Evolutionary conservation across 768 basidiomycete species (phyloP), one percentile per base, ranked within the genome.

Genomic region (Mycena kentingensis): DNA sequence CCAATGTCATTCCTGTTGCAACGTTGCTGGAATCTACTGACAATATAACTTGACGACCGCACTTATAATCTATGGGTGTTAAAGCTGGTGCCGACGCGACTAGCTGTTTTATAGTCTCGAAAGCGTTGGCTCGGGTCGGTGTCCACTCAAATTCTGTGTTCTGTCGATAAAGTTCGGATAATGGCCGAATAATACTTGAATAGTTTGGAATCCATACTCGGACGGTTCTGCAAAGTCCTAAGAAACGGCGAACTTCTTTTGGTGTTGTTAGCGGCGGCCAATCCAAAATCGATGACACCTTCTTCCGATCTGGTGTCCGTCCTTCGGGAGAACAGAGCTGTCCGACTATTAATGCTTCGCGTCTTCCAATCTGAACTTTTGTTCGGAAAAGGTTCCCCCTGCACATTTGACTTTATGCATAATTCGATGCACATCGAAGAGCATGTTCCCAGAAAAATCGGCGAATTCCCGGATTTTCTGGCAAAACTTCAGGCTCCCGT

Each of bases 401-500:
- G 67, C 52, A 21, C 65, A 57, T 31, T 67, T 60, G 3, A 76
- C 51, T 0, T 55, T 27, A 10, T 74, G 69, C 2, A 73, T 46
- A 6, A 77, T 49, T 0, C 65, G 34, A 38, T 77, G 63, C 5
- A 74, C 46, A 18, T 68, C 59, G 4, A 47, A 11, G 0, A 65
- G 48, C 37, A 76, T 69, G 42, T 78, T 70, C 65, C 69, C 76
- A 0, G 78, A 60, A 44, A 78, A 79, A 0, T 57, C 39, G 0
- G 55, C 51, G 18, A 71, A 66, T 8, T 62, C 63, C 1, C 63
- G 47, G 46, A 70, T 71, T 29, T 67, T 60, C 0, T 29, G 12
- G 4, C 69, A 18, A 1, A 38, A 34, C 37, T 69, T n/a, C 7
- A 42, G 70, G 0, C 63, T 50, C n/a, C 69, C 67, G 8, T 44